Conservation (phyloP, 306 rosid genomes). For the Pyrus pyrifolia region DNA sequence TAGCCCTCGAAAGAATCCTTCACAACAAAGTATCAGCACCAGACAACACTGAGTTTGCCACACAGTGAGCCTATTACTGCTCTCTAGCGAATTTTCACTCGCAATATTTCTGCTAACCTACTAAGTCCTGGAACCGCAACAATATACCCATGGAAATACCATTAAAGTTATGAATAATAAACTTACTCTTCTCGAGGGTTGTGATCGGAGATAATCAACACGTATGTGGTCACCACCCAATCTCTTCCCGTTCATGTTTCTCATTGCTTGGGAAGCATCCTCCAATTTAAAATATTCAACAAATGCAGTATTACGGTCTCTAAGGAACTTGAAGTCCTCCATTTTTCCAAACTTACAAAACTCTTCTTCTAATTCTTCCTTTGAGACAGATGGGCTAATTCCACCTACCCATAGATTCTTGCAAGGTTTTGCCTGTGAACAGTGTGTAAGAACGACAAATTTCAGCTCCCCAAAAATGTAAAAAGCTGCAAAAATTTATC, state of each 20-base stretch:
- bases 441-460: conserved; percentile 11
- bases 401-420: conserved; percentile 97
- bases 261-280: conserved; percentile 88
- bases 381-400: conserved; percentile 69
- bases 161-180: conserved; percentile 11
- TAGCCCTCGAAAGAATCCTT: not conserved
- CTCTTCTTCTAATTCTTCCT: conserved; percentile 76
- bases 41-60: not conserved
- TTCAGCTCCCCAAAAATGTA: not conserved
- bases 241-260: conserved; percentile 78
- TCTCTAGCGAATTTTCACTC: not conserved
- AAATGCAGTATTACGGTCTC: conserved; percentile 86
- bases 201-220: conserved; percentile 87
- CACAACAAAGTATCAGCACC: not conserved
- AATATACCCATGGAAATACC: not conserved
- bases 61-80: not conserved
- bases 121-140: not conserved
- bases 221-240: conserved; percentile 88
- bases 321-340: conserved; percentile 76
- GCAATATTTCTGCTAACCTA: not conserved
- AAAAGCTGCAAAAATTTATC: not conserved
- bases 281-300: conserved; percentile 75
- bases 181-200: conserved; percentile 61
- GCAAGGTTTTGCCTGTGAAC: conserved; percentile 79
- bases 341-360: conserved; percentile 77